Base-by-base conservation (phyloP, 176 grass and related monocot genomes). In the Ensete glaucum region DNA sequence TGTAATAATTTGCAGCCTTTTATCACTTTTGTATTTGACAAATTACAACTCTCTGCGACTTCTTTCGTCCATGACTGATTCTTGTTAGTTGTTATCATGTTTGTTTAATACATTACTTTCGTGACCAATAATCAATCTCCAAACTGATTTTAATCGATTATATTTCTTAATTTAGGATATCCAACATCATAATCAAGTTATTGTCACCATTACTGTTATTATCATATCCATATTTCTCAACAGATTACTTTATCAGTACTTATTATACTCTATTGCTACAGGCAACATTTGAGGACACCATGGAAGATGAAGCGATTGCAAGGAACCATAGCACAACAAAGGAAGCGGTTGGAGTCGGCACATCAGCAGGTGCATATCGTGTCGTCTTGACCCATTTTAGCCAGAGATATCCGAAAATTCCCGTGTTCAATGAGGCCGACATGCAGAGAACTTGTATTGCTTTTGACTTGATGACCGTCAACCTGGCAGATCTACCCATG, bases 401-500 rank as follows among this genome's bases (percentile, higher is more conserved):
- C 84, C 90, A 98, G 86, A 88, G 94, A 81, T 98, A 98, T 69
- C 94, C 90, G 0, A 93, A 98, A 82, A 91, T 98, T 65, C 94
- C 94, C 8, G 84, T 98, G 17, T 83, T 98, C 26, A 84, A 98
- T 29, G 88, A 93, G 80, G 74, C 77, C 2, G 84, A 98, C 34
- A 90, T 88, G 85, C 78, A 85, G 57, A 98, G 89, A 71, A 93
- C 90, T 0, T 89, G 88, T 82, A 82, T 98, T 1, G 94, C 94
- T 9, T 98, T 98, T 49, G 88, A 98, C 72, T 81, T 93, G 78
- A 93, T 93, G 90, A 93, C 85, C 0, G 88, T 91, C 11, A 98
- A 93, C 75, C 80, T 98, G 0, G 82, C 80, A 10, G 94, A 98
- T 59, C 25, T 98, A 49, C 88, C 86, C 0, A 78, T 86, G 67